A percentile compares a stretch with the other conserved stretches of the same genome.
Evolutionary conservation across 2,329 filamentous ascomycete genomes (phyloP).

Genomic region (Scleromitrula shiraiana): DNA sequence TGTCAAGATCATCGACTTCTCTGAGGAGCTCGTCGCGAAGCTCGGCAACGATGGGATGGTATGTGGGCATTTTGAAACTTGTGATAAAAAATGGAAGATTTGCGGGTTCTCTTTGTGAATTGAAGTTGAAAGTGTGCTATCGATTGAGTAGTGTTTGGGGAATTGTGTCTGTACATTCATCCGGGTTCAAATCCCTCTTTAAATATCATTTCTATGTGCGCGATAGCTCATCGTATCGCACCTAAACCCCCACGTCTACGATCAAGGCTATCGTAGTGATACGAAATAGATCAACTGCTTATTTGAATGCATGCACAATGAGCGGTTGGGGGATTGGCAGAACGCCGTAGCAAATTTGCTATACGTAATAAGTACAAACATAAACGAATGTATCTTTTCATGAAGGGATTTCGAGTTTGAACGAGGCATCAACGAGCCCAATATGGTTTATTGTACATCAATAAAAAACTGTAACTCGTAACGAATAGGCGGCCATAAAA

Average conservation of each 20-base stretch:
- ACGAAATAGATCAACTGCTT: not conserved
- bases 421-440: not conserved
- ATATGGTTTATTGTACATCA: too few species aligned
- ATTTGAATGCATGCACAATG: too few species aligned
- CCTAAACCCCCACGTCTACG: not conserved
- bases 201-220: too few species aligned
- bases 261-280: not conserved
- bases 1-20: conserved; percentile 5
- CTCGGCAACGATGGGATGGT: not conserved
- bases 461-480: too few species aligned
- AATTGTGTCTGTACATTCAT: too few species aligned
- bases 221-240: too few species aligned
- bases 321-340: not conserved
- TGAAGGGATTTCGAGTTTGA: not conserved
- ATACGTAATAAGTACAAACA: not conserved
- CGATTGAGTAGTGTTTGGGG: too few species aligned
- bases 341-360: not conserved
- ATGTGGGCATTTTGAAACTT: not conserved
- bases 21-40: conserved; percentile 4
- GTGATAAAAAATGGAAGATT: too few species aligned
- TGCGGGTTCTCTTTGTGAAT: too few species aligned
- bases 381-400: not conserved
- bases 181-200: too few species aligned
- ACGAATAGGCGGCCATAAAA: not conserved
- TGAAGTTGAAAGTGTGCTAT: too few species aligned